phyloP scores from a whole-genome alignment of 2,329 filamentous ascomycete species.

The Tolypocladium album region DNA sequence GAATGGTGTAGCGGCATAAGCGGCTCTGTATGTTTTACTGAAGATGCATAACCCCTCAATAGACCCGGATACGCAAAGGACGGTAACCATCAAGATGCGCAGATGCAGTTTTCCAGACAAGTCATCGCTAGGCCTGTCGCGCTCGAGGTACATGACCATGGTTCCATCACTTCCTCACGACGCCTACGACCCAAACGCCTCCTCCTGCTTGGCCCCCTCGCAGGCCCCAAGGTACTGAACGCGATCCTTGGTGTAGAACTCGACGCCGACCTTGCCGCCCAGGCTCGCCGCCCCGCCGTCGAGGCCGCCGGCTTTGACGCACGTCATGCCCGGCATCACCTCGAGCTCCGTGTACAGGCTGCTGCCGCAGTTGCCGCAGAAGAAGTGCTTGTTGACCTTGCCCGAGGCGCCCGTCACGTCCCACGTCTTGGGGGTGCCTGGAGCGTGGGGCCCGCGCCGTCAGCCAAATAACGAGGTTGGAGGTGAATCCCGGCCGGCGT shows the following conservation, averaged over 20 bases:
- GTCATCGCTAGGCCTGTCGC: neutral
- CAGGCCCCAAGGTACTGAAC: slow-evolving; percentile 29
- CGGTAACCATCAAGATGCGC: too few relatives aligned
- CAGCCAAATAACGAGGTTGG: neutral
- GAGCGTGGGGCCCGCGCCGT: neutral
- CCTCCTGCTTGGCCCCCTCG: slow-evolving; percentile 16
- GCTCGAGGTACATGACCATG: neutral
- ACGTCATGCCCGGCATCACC: slow-evolving; percentile 37
- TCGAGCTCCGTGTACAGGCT: slow-evolving; percentile 41
- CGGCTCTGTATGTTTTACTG: neutral
- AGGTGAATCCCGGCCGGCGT: too few relatives aligned
- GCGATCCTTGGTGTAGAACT: slow-evolving; percentile 42
- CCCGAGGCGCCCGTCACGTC: slow-evolving; percentile 36
- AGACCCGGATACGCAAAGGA: too few relatives aligned
- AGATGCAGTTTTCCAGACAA: too few relatives aligned
- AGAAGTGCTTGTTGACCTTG: slow-evolving; percentile 45
- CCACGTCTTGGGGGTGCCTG: slow-evolving; percentile 35
- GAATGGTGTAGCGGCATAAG: neutral
- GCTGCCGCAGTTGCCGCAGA: slow-evolving; percentile 41
- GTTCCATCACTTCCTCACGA: neutral
- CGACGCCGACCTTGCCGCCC: slow-evolving; percentile 31
- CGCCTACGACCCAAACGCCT: neutral
- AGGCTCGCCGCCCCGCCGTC: slow-evolving; percentile 35
- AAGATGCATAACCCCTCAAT: too few relatives aligned
- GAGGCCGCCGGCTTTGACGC: slow-evolving; percentile 39